Percentiles rank a stretch among this genome's conserved stretches.
Conservation (phyloP, 2,329 filamentous ascomycete genomes). For the Tolypocladium endophyticum region DNA sequence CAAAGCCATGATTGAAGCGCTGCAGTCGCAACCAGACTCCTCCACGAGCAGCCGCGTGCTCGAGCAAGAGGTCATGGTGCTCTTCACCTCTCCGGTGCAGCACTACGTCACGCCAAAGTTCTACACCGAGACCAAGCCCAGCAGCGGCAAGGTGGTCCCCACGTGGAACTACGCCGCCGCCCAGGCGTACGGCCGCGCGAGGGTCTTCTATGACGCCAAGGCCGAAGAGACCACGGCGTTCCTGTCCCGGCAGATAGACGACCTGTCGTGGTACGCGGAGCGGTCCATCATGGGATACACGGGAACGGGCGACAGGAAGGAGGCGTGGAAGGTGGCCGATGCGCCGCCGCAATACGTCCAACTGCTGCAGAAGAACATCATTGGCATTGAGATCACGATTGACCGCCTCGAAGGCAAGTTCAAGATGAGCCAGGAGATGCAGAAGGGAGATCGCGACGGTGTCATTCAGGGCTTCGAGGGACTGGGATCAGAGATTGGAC, state of each 20-base stretch:
- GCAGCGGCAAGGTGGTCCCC: conserved; percentile 49
- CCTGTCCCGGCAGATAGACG: conserved; percentile 39
- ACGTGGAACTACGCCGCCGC: conserved; percentile 62
- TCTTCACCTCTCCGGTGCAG: conserved; percentile 48
- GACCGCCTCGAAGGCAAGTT: conserved; percentile 48
- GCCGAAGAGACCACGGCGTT: conserved; percentile 33
- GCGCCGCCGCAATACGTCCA: conserved; percentile 46
- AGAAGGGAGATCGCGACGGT: conserved; percentile 40
- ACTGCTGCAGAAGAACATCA: conserved; percentile 42
- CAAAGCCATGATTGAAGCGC: conserved; percentile 46
- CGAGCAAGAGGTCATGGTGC: conserved; percentile 46
- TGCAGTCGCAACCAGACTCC: conserved; percentile 5
- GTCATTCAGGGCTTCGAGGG: conserved; percentile 44
- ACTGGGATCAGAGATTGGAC: conserved; percentile 18
- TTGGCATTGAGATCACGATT: conserved; percentile 50
- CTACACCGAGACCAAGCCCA: conserved; percentile 54
- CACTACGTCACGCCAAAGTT: conserved; percentile 62
- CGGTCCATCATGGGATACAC: conserved; percentile 45
- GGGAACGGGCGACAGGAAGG: conserved; percentile 12
- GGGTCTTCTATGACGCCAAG: conserved; percentile 39
- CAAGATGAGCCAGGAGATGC: conserved; percentile 57
- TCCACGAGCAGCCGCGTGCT: conserved; percentile 14
- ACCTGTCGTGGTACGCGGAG: conserved; percentile 42
- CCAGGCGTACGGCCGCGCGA: conserved; percentile 50
- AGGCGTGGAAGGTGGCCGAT: conserved; percentile 45